Conservation (phyloP, 352 stramenopile genomes). For the Phytopythium delawarense region DNA sequence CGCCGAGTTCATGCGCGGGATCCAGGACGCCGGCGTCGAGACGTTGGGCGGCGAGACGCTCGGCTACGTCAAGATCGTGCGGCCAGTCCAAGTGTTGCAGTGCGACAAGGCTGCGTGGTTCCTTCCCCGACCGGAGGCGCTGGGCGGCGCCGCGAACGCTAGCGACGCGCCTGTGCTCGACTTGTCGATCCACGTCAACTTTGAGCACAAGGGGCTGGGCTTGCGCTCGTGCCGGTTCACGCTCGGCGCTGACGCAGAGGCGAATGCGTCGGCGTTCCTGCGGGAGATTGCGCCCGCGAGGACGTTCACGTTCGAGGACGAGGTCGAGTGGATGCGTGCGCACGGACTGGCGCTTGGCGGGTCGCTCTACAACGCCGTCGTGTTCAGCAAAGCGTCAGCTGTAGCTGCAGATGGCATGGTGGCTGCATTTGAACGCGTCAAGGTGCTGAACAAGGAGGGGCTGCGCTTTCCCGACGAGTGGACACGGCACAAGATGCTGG, state of each 20-base stretch:
- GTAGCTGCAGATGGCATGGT: not conserved
- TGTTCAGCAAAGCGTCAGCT: constrained; percentile 29
- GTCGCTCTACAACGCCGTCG: constrained; percentile 61
- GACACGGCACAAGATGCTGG: constrained; percentile 67
- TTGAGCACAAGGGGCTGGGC: constrained; percentile 50
- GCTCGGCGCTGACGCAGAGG: constrained; percentile 25
- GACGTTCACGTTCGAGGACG: constrained; percentile 74
- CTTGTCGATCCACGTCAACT: constrained; percentile 68
- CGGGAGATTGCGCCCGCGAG: constrained; percentile 39
- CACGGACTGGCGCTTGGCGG: constrained; percentile 50
- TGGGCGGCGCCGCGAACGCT: constrained; percentile 8
- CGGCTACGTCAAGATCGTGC: constrained; percentile 32
- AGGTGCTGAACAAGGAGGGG: constrained; percentile 43
- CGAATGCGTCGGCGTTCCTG: constrained; percentile 25
- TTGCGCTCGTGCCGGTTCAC: constrained; percentile 36
- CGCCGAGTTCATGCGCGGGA: constrained; percentile 31
- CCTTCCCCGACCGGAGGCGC: constrained; percentile 32
- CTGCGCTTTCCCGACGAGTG: constrained; percentile 64
- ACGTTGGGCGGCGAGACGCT: constrained; percentile 16
- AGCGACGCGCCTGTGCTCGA: constrained; percentile 30
- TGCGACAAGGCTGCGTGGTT: constrained; percentile 68
- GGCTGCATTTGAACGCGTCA: not conserved
- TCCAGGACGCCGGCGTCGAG: constrained; percentile 31
- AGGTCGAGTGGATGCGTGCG: constrained; percentile 54
- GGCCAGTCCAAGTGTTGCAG: constrained; percentile 54